Evolutionary conservation across 2,329 filamentous ascomycete genomes (phyloP).

Genomic region (Scedosporium boydii): DNA sequence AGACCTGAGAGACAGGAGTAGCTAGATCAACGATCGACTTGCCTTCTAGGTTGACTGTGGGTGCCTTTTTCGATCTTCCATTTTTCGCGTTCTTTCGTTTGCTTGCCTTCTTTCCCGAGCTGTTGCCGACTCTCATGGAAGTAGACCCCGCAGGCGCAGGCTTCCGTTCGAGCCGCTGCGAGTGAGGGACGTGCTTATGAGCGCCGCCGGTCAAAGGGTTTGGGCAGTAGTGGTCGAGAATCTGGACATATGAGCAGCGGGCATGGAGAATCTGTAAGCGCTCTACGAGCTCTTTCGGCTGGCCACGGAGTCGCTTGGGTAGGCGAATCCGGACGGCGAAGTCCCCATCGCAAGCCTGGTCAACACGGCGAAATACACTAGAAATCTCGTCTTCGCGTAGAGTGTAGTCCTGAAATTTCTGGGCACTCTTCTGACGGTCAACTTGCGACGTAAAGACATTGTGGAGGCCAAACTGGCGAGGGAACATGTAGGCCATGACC

Average conservation of each 20-base stretch:
- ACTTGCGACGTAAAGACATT: conserved; percentile 78
- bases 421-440: conserved; percentile 55
- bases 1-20: conserved; percentile 59
- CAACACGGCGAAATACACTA: background rate
- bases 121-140: background rate
- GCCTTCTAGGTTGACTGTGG: conserved; percentile 4
- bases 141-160: conserved; percentile 3
- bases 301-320: conserved; percentile 62
- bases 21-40: conserved; percentile 55
- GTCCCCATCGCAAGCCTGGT: background rate
- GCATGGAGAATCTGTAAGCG: conserved; percentile 62
- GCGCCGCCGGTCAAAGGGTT: background rate
- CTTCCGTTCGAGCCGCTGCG: background rate
- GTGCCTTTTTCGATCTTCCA: background rate
- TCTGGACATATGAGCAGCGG: conserved; percentile 68
- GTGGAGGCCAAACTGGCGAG: conserved; percentile 78
- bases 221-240: conserved; percentile 77
- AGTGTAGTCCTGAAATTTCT: conserved; percentile 77
- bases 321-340: conserved; percentile 16
- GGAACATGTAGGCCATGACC: conserved; percentile 89
- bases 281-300: conserved; percentile 46
- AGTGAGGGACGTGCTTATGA: conserved; percentile 1
- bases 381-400: conserved; percentile 74
- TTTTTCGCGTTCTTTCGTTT: conserved; percentile 4
- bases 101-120: background rate